phyloP scores from a whole-genome alignment of 2,329 filamentous ascomycete species.

The Phoma sp. region DNA sequence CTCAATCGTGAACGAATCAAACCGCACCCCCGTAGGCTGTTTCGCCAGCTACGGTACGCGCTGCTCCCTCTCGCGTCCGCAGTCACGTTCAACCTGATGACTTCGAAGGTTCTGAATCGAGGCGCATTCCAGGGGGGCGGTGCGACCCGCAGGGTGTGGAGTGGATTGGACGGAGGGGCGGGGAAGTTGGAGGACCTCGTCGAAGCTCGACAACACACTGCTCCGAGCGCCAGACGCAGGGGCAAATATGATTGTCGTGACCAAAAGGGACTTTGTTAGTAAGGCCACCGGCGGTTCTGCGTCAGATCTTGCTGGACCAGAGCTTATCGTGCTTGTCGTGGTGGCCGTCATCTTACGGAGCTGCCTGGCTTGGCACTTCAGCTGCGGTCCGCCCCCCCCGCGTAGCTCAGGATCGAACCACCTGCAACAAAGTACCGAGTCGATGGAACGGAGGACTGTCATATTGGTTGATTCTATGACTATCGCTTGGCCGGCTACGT shows the following conservation, averaged over 20 bases:
- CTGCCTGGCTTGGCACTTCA: conserved; percentile 22
- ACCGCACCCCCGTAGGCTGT: conserved; percentile 22
- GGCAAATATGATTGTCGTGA: background rate
- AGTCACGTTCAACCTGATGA: conserved; percentile 9
- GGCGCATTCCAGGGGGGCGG: conserved; percentile 32
- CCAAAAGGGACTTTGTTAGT: background rate
- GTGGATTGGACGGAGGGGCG: conserved; percentile 29
- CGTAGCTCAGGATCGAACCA: conserved; percentile 18
- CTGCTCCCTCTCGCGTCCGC: conserved; percentile 10
- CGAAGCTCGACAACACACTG: conserved; percentile 7
- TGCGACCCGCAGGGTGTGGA: conserved; percentile 30
- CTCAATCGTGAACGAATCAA: conserved; percentile 17
- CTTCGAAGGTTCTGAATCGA: conserved; percentile 6
- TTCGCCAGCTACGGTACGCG: conserved; percentile 20
- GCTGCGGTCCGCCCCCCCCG: conserved; percentile 14
- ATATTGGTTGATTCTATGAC: conserved; percentile 27
- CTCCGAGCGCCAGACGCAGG: conserved; percentile 14
- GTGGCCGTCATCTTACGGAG: conserved; percentile 9
- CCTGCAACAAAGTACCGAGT: conserved; percentile 31
- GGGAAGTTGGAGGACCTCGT: conserved; percentile 31
- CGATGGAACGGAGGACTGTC: conserved; percentile 33
- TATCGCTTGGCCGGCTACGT: conserved; percentile 30
- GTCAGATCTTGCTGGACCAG: conserved; percentile 18
- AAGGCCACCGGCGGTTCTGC: conserved; percentile 33
- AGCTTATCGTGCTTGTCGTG: conserved; percentile 18